phyloP scores from a whole-genome alignment of 352 stramenopile species.

The Globisporangium splendens region DNA sequence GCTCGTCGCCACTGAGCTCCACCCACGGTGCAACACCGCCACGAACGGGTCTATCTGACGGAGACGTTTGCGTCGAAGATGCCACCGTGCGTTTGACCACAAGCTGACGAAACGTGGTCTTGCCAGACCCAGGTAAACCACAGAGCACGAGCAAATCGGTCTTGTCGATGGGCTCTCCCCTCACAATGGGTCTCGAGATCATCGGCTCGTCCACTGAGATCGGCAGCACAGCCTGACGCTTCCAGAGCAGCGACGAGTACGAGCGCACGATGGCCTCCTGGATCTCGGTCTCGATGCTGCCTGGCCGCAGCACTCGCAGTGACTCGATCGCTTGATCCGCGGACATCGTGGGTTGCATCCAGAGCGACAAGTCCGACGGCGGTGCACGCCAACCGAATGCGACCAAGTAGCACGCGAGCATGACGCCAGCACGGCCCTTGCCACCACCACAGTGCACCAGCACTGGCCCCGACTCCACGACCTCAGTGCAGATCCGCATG shows the following conservation, averaged over 20 bases:
- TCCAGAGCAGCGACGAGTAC: constrained; percentile 60
- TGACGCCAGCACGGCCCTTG: constrained; percentile 59
- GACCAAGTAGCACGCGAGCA: constrained; percentile 64
- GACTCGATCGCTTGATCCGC: constrained; percentile 35
- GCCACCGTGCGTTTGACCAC: constrained; percentile 33
- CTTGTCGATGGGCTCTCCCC: constrained; percentile 21
- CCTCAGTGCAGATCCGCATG: constrained; percentile 32
- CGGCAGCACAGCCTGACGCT: constrained; percentile 38
- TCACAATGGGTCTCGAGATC: constrained; percentile 29
- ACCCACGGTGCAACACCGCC: constrained; percentile 20
- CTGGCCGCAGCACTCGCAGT: constrained; percentile 39
- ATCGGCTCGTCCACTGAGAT: constrained; percentile 21
- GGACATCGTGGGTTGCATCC: constrained; percentile 40
- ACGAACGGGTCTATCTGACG: not conserved
- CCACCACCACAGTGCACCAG: constrained; percentile 65
- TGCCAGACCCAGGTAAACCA: constrained; percentile 51
- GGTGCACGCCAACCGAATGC: constrained; percentile 50
- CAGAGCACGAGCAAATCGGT: constrained; percentile 58
- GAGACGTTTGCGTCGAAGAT: constrained; percentile 3
- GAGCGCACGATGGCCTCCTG: constrained; percentile 41
- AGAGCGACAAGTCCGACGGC: constrained; percentile 17
- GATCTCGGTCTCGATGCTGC: constrained; percentile 53
- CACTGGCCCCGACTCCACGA: constrained; percentile 20
- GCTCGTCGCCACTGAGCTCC: constrained; percentile 49
- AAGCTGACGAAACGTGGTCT: constrained; percentile 54